Percentiles rank a stretch among this genome's conserved stretches.
These are phyloP conservation scores for Talaromyces funiculosus DNA, from an alignment of 2,329 filamentous ascomycete species.

Conservation along the genomic window DNA sequence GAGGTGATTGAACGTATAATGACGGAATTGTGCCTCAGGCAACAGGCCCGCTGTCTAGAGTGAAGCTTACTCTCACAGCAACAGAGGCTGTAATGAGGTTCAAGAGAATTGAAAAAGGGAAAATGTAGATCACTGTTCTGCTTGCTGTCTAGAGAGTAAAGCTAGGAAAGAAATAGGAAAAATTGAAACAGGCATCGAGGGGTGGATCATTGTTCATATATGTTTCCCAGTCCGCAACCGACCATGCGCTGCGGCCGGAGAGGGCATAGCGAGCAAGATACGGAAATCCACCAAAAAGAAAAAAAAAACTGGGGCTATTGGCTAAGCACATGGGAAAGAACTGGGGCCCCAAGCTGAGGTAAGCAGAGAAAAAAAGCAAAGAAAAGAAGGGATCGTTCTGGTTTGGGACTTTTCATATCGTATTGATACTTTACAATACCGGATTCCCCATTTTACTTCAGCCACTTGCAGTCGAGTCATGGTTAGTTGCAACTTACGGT, in stretches of 20 bases:
- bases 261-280: not conserved
- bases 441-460: not conserved
- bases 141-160: not conserved
- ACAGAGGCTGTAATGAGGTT: not conserved
- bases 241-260: constrained; percentile 7
- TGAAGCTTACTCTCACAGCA: constrained; percentile 2
- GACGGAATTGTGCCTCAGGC: constrained; percentile 1
- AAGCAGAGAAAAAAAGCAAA: not conserved
- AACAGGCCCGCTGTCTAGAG: constrained; percentile 6
- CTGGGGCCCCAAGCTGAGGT: constrained; percentile 5
- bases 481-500: too few relatives aligned
- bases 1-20: not conserved
- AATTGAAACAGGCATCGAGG: not conserved
- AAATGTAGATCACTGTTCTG: not conserved
- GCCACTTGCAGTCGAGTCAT: not conserved
- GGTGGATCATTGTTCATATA: constrained; percentile 10
- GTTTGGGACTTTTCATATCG: not conserved
- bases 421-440: constrained; percentile 3
- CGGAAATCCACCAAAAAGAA: not conserved
- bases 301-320: constrained; percentile 7
- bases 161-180: not conserved
- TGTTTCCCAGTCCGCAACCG: constrained; percentile 8
- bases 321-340: constrained; percentile 8
- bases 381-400: not conserved
- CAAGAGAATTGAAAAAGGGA: not conserved